Conservation (phyloP, 352 stramenopile species). For the Phytophthora melonis region DNA sequence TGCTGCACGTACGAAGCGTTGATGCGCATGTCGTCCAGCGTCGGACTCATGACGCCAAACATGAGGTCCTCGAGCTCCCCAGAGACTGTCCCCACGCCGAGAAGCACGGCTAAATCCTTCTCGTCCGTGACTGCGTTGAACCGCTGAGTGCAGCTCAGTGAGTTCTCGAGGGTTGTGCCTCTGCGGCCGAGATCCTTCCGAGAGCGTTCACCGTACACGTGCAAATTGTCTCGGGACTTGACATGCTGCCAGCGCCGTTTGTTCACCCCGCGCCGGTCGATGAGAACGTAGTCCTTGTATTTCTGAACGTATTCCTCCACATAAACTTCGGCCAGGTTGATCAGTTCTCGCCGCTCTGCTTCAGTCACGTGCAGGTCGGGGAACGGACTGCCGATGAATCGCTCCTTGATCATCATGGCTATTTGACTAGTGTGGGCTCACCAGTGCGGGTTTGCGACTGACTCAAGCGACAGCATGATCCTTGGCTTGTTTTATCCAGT, state of each 20-base stretch:
- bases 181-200: neutral
- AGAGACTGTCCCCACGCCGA: conserved; percentile 29
- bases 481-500: neutral
- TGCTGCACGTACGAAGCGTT: conserved; percentile 37
- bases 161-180: conserved; percentile 1
- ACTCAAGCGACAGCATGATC: neutral
- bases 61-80: conserved; percentile 43
- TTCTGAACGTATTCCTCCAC: conserved; percentile 24
- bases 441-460: neutral
- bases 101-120: conserved; percentile 22
- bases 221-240: conserved; percentile 21
- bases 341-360: conserved; percentile 9
- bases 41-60: conserved; percentile 39
- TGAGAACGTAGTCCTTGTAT: conserved; percentile 17
- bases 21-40: conserved; percentile 35
- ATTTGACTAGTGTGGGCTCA: neutral
- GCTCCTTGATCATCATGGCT: neutral
- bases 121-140: neutral
- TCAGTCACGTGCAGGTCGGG: neutral
- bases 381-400: conserved; percentile 1
- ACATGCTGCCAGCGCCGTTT: conserved; percentile 23
- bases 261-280: conserved; percentile 23
- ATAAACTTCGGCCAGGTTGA: conserved; percentile 13
- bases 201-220: conserved; percentile 20
- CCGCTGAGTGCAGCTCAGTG: conserved; percentile 6